These are phyloP conservation scores for Scheffersomyces parashehatae DNA, from an alignment of 1,139 yeast genomes.

Conservation along the genomic window DNA sequence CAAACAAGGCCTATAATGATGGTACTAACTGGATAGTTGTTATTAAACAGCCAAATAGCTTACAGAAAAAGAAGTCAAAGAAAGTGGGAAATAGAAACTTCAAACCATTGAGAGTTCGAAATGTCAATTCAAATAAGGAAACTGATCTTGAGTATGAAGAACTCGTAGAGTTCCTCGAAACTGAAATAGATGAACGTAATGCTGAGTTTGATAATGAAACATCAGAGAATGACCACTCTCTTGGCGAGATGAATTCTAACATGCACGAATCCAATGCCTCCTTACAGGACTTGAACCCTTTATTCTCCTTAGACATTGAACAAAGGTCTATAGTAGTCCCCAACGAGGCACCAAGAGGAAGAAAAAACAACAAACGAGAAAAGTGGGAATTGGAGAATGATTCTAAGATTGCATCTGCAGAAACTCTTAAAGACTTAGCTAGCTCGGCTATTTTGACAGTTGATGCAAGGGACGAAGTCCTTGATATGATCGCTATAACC, in stretches of 20 bases:
- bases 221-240: conserved; percentile 3
- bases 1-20: conserved; percentile 62
- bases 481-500: conserved; percentile 78
- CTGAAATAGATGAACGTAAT: conserved; percentile 40
- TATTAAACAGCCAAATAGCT: conserved; percentile 55
- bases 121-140: conserved; percentile 60
- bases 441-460: conserved; percentile 71
- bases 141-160: conserved; percentile 72
- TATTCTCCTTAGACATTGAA: conserved; percentile 41
- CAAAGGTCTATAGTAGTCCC: conserved; percentile 65
- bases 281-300: conserved; percentile 19
- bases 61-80: conserved; percentile 35
- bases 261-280: conserved; percentile 9
- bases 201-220: conserved; percentile 4
- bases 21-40: conserved; percentile 76
- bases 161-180: conserved; percentile 47
- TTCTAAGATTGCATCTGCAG: conserved; percentile 61
- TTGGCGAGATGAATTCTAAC: conserved; percentile 3
- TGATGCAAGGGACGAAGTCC: conserved; percentile 79
- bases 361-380: conserved; percentile 67
- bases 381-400: conserved; percentile 80
- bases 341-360: conserved; percentile 71
- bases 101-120: conserved; percentile 74
- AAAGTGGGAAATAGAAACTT: conserved; percentile 39
- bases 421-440: conserved; percentile 54